Evolutionary conservation across 768 basidiomycete genomes (phyloP).

Genomic region (Boletus reticulatus): DNA sequence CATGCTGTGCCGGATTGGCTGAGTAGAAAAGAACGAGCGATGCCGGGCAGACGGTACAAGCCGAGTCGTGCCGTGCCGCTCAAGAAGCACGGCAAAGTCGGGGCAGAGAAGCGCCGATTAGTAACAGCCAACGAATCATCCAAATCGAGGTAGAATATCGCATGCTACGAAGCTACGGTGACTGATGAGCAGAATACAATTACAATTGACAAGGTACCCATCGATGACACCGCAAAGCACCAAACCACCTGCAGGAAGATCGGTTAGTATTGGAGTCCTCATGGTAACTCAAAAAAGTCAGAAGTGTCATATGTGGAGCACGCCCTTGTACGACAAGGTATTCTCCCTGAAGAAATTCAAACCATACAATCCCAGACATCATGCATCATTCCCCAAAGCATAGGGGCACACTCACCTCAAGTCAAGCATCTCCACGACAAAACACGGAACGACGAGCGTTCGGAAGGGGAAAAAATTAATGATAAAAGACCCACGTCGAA

Average conservation of each 20-base stretch:
- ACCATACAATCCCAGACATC: constrained; percentile 51
- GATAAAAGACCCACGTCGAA: constrained; percentile 44
- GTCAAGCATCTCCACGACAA: constrained; percentile 9
- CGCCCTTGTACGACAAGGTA: constrained; percentile 55
- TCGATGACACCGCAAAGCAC: neutral
- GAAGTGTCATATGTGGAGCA: constrained; percentile 75
- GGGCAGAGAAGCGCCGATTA: neutral
- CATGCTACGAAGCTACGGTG: neutral
- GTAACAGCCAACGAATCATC: too few species aligned
- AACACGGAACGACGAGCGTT: constrained; percentile 51
- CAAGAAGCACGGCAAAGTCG: neutral
- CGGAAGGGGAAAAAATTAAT: constrained; percentile 50
- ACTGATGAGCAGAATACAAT: neutral
- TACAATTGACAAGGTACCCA: neutral
- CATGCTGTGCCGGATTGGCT: constrained; percentile 1
- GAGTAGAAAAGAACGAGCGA: neutral
- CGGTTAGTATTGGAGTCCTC: constrained; percentile 7
- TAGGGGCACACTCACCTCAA: constrained; percentile 23
- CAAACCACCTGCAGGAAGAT: neutral
- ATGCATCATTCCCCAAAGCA: constrained; percentile 55
- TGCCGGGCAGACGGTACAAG: neutral
- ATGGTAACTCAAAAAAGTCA: constrained; percentile 9
- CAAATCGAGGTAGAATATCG: neutral
- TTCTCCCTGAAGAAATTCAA: constrained; percentile 96
- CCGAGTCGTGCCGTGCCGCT: neutral